phyloP scores from a whole-genome alignment of 202 grass and related monocot genomes.

The Setaria italica region DNA sequence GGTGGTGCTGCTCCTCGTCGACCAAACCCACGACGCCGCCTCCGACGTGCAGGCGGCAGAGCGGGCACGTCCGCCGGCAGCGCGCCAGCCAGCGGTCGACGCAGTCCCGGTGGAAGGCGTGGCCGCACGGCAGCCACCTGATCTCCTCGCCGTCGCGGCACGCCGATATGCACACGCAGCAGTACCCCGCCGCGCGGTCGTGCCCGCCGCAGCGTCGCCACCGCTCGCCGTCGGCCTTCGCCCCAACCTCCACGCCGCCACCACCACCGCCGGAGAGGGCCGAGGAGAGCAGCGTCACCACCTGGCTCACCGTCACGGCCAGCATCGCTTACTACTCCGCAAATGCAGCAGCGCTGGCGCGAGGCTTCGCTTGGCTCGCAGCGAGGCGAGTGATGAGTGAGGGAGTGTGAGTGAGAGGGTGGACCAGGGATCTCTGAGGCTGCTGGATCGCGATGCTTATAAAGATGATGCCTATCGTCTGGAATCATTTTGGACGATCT shows the following conservation, averaged over 20 bases:
- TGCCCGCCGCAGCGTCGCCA: slow-evolving; percentile 8
- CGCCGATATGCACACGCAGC: slow-evolving; percentile 78
- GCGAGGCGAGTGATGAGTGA: neutral
- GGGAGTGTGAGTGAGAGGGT: neutral
- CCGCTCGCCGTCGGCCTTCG: slow-evolving; percentile 6
- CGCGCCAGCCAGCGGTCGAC: slow-evolving; percentile 74
- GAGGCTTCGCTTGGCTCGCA: too few species aligned
- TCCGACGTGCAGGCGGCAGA: slow-evolving; percentile 71
- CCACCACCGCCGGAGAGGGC: slow-evolving; percentile 12
- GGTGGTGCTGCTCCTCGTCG: slow-evolving; percentile 54
- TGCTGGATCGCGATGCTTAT: slow-evolving; percentile 40
- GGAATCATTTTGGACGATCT: slow-evolving; percentile 28
- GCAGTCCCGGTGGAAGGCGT: slow-evolving; percentile 73
- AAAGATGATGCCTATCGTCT: slow-evolving; percentile 19
- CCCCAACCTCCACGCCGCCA: neutral
- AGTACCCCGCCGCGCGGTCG: slow-evolving; percentile 32
- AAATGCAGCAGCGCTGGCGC: too few species aligned
- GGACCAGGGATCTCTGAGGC: slow-evolving; percentile 30
- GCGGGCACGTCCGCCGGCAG: slow-evolving; percentile 73
- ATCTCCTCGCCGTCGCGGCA: slow-evolving; percentile 53
- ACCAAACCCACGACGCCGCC: slow-evolving; percentile 26
- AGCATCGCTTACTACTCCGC: neutral
- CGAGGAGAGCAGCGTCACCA: slow-evolving; percentile 55
- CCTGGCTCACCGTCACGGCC: slow-evolving; percentile 49
- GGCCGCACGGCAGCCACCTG: slow-evolving; percentile 70